Evolutionary conservation across 257 asterid genomes (phyloP), one percentile per base, ranked within the genome.

Genomic region (Solanum ossicruentum): DNA sequence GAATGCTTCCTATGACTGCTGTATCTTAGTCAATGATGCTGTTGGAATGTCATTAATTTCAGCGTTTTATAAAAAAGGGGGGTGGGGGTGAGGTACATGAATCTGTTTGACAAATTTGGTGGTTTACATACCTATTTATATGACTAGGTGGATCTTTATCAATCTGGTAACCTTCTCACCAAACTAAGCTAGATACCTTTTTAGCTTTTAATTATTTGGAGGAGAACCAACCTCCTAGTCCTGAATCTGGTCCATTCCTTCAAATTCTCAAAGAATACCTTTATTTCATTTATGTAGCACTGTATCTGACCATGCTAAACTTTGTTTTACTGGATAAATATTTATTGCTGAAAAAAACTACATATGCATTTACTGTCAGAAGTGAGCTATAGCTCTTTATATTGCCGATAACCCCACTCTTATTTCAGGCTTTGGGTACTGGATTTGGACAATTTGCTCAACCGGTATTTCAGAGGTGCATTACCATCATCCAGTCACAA

Each of bases 401-500:
- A 28, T 78, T 52, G 60, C 54, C 4, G 18, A 26, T 78, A 78
- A 16, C 83, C 83, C 26, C 16, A 79, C 69, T 70, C 45, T 78
- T 65, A 45, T 92, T 86, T 47, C 96, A 97, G 99, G 99, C 99
- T 66, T 85, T 97, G 88, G 98, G 98, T 52, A 41, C 93, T 10
- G 99, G 97, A 60, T 95, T 95, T 89, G 87, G 94, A 15, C 97
- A 93, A 88, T 95, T 95, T 88, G 99, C 98, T 79, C 95, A 88
- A 65, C 99, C 99, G 63, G 99, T 95, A 84, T 95, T 89, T 84
- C 97, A 93, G 98, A 92, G 99, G 94, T 97, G 99, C 92, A 93
- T 94, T 82, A 91, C 90, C 90, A 91, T 93, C 91, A 93, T 97
- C 86, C 98, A 97, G 94, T 89, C 94, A 81, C 99, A 97, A 85